Evolutionary conservation across 352 stramenopile species (phyloP).

Genomic region (Phytopythium aichiense): DNA sequence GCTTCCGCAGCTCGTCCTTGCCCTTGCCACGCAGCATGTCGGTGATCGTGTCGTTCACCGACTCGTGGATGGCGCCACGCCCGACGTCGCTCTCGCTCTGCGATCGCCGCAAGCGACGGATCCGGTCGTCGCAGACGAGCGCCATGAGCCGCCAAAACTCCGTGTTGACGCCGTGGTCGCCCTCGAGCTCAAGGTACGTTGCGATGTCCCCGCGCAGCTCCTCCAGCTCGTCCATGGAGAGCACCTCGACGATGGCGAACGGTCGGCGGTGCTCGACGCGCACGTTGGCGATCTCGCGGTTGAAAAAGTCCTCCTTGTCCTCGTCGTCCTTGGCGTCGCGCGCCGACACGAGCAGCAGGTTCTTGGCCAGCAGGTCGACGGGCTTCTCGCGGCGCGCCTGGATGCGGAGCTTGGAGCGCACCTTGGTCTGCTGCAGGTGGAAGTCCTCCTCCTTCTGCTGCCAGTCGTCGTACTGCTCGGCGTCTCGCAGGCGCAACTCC

Average conservation of each 20-base stretch:
- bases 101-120: slow-evolving; percentile 45
- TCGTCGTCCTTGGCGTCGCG: slow-evolving; percentile 65
- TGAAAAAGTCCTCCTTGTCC: slow-evolving; percentile 29
- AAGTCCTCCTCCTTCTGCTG: slow-evolving; percentile 98
- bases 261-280: slow-evolving; percentile 80
- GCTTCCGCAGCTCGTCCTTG: slow-evolving; percentile 31
- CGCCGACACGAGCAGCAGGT: slow-evolving; percentile 94
- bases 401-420: slow-evolving; percentile 88
- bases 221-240: slow-evolving; percentile 75
- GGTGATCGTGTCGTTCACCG: slow-evolving; percentile 84
- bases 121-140: slow-evolving; percentile 75
- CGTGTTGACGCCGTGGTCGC: slow-evolving; percentile 42
- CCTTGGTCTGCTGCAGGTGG: slow-evolving; percentile 91
- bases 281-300: slow-evolving; percentile 36
- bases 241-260: slow-evolving; percentile 65
- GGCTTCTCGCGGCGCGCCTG: slow-evolving; percentile 92
- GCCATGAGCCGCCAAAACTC: slow-evolving; percentile 88
- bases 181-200: slow-evolving; percentile 87
- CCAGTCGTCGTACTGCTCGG: slow-evolving; percentile 97
- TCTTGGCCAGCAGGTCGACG: slow-evolving; percentile 98
- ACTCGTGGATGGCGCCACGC: slow-evolving; percentile 78
- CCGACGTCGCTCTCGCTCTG: slow-evolving; percentile 71
- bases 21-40: slow-evolving; percentile 89
- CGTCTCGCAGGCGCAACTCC: slow-evolving; percentile 93
- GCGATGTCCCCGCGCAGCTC: slow-evolving; percentile 88